Evolutionary conservation across 495 filamentous ascomycete genomes (phyloP).

Genomic region (Aspergillus sclerotiicarbonarius): DNA sequence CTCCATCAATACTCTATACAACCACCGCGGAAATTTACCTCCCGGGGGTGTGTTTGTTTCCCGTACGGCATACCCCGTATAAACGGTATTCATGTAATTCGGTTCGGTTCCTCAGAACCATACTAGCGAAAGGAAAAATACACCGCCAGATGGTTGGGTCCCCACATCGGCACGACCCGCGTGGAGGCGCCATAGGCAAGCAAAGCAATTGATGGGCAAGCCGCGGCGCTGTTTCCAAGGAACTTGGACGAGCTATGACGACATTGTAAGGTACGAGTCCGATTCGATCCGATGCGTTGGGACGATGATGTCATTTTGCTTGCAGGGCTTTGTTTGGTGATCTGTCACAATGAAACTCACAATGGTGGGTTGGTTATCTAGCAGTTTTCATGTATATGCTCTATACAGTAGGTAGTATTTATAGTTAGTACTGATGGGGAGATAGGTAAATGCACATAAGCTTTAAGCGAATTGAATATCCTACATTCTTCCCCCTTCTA

Average conservation of each 20-base stretch:
- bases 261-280: background rate
- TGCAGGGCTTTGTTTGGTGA: background rate
- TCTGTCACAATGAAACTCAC: no score
- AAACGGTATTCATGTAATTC: background rate
- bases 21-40: background rate
- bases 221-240: background rate
- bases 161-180: conserved; percentile 10
- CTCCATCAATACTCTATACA: background rate
- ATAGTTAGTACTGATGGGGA: no score
- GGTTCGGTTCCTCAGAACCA: background rate
- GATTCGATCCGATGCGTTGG: background rate
- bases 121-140: conserved; percentile 1
- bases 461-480: no score
- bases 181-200: conserved; percentile 1
- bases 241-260: conserved; percentile 1
- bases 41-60: background rate
- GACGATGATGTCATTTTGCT: background rate
- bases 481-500: no score
- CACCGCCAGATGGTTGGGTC: background rate
- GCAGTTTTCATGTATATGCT: no score
- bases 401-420: no score
- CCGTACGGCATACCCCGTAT: background rate
- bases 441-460: no score
- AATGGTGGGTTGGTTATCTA: no score
- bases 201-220: background rate